Conservation (phyloP, 345 rosid species). For the Populus ilicifolia region DNA sequence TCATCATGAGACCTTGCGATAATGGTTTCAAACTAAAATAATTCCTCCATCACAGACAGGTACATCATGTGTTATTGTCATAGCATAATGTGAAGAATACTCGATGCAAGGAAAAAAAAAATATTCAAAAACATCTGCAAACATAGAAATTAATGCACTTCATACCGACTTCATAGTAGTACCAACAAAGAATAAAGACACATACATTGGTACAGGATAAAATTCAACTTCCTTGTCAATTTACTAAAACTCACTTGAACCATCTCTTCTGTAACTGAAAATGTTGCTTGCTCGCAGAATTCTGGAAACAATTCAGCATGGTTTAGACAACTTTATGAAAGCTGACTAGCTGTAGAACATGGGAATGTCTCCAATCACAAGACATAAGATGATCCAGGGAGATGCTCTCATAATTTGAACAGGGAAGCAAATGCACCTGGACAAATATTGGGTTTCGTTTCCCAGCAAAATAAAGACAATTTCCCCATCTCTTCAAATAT, state of each 20-base stretch:
- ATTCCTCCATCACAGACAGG: not conserved
- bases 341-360: not conserved
- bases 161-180: not conserved
- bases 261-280: conserved; percentile 3
- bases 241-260: conserved; percentile 1
- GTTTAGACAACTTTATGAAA: not conserved
- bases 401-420: not conserved
- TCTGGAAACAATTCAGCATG: not conserved
- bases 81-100: not conserved
- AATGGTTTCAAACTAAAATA: not conserved
- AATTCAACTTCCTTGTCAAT: not conserved
- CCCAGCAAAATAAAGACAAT: not conserved
- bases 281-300: not conserved
- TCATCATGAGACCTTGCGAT: not conserved
- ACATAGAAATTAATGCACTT: not conserved
- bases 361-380: not conserved
- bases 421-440: not conserved
- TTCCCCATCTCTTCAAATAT: not conserved
- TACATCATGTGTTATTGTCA: not conserved
- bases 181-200: not conserved
- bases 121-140: not conserved
- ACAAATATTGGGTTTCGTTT: not conserved
- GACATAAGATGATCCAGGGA: not conserved
- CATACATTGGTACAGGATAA: not conserved
- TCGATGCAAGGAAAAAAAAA: not conserved